Percentiles rank a stretch among this genome's conserved stretches.
Conservation (phyloP, 441 rosid species). For the Corymbia citriodora region DNA sequence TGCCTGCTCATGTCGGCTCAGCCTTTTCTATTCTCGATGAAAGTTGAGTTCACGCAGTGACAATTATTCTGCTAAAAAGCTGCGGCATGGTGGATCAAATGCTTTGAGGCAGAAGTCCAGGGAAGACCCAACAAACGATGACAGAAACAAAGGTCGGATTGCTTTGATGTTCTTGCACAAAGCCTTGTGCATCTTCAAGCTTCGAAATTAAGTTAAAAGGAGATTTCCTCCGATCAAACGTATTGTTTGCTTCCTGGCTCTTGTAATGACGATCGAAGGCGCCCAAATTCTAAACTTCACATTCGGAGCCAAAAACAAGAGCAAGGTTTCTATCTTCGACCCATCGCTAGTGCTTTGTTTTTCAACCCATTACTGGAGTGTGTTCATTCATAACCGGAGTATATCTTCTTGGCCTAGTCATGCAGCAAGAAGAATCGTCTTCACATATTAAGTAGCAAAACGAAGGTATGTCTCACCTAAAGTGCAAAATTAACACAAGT, state of each 20-base stretch:
- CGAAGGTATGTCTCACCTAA: too few relatives aligned
- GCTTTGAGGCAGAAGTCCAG: not conserved
- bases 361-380: not conserved
- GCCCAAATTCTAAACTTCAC: not conserved
- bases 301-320: not conserved
- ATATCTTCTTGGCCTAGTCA: too few relatives aligned
- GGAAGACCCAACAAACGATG: not conserved
- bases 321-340: not conserved
- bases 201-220: too few relatives aligned
- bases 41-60: not conserved
- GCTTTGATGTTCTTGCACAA: not conserved
- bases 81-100: not conserved
- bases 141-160: not conserved
- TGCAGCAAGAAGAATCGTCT: too few relatives aligned
- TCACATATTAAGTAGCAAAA: too few relatives aligned
- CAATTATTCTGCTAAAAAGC: not conserved
- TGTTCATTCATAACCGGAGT: too few relatives aligned
- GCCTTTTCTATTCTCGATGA: not conserved
- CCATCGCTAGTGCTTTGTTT: not conserved
- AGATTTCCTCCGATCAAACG: too few relatives aligned
- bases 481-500: too few relatives aligned
- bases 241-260: too few relatives aligned
- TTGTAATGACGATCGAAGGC: not conserved
- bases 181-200: too few relatives aligned
- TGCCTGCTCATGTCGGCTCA: not conserved